Conservation (phyloP, 371 early-diverging fungal genomes). For the Mucor velutinosus region DNA sequence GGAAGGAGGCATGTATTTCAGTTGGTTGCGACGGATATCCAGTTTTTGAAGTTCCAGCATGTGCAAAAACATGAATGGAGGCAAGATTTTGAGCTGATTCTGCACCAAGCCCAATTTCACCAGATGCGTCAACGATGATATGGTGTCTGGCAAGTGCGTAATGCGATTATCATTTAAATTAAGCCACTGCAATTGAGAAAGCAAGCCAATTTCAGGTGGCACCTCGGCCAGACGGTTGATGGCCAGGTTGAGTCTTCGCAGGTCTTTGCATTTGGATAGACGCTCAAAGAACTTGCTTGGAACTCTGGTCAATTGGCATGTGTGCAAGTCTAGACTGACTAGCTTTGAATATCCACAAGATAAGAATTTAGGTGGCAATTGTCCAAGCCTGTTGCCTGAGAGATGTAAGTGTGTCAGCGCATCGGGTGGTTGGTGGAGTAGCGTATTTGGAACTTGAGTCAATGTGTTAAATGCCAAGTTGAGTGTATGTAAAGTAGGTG, state of each 20-base stretch:
- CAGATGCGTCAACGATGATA: constrained; percentile 55
- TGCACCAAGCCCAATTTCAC: constrained; percentile 76
- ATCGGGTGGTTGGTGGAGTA: constrained; percentile 45
- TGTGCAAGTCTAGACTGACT: constrained; percentile 66
- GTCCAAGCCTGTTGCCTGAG: constrained; percentile 57
- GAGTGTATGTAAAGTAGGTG: constrained; percentile 38
- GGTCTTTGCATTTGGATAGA: constrained; percentile 38
- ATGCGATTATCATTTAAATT: constrained; percentile 74
- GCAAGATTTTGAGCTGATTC: constrained; percentile 58
- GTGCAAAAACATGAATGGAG: constrained; percentile 42
- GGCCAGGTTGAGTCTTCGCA: constrained; percentile 65
- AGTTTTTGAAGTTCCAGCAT: constrained; percentile 49
- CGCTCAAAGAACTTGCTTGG: constrained; percentile 24
- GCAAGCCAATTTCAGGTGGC: constrained; percentile 57
- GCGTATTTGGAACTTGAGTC: constrained; percentile 45
- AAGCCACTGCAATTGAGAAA: constrained; percentile 66
- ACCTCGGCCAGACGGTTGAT: constrained; percentile 59
- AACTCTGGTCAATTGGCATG: constrained; percentile 51
- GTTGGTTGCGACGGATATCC: constrained; percentile 55
- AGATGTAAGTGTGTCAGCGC: constrained; percentile 58
- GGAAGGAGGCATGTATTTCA: constrained; percentile 52
- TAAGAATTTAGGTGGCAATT: constrained; percentile 47
- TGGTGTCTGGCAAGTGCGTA: constrained; percentile 48
- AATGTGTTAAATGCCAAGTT: constrained; percentile 53
- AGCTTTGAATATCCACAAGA: constrained; percentile 50